phyloP scores from a whole-genome alignment of 1,284 basidiomycete species.

The Neonothopanus nambi region DNA sequence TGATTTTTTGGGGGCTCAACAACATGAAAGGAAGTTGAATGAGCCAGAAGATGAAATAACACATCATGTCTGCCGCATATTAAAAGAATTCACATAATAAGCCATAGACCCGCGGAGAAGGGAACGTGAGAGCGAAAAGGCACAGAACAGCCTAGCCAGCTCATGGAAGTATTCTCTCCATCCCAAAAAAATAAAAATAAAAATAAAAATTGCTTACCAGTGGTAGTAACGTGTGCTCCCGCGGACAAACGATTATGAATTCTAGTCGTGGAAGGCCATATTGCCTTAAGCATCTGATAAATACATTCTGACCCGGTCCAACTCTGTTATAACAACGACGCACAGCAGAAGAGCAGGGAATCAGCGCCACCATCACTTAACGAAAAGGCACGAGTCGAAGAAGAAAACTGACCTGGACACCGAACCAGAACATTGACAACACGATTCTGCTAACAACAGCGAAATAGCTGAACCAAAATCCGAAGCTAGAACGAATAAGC shows the following conservation, averaged over 20 bases:
- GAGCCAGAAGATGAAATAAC: conserved; percentile 80
- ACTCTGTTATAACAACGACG: conserved; percentile 38
- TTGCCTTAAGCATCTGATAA: conserved; percentile 77
- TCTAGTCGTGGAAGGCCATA: conserved; percentile 69
- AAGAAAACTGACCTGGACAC: conserved; percentile 42
- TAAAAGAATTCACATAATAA: background rate
- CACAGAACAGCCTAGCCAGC: too few relatives aligned
- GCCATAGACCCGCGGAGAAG: conserved; percentile 3
- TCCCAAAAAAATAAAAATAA: too few relatives aligned
- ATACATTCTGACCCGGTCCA: conserved; percentile 65
- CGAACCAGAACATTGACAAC: conserved; percentile 78
- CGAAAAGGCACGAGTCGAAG: background rate
- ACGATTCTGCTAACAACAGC: background rate
- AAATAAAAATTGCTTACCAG: conserved; percentile 38
- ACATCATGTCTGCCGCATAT: conserved; percentile 51
- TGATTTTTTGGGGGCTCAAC: conserved; percentile 72
- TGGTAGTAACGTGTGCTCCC: conserved; percentile 62
- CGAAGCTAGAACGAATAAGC: background rate
- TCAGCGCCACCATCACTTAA: too few relatives aligned
- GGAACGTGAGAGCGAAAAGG: background rate
- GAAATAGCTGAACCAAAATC: conserved; percentile 5
- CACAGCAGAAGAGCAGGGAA: too few relatives aligned
- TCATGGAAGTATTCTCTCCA: conserved; percentile 3
- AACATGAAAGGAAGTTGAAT: conserved; percentile 74
- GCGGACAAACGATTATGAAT: conserved; percentile 64